Base-by-base conservation (phyloP, 1,284 basidiomycete genomes). In the Fomitopsis pinicola region DNA sequence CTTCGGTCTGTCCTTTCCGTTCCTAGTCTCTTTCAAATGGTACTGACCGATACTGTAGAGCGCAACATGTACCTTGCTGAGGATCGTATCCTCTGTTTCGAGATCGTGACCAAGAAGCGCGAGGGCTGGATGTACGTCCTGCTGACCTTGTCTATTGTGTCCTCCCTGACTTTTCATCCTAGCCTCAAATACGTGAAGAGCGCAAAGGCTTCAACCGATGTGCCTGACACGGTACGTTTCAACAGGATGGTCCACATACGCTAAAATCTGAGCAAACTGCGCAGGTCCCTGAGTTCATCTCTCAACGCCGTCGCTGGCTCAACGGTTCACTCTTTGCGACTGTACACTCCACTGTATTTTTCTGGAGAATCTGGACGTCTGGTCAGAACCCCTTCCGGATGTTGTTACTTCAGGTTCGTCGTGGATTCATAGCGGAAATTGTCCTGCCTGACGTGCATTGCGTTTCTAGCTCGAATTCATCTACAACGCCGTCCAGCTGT, bases 11-110 rank as follows among this genome's bases (percentile, higher is more conserved):
- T 67, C 55, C n/a, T 22, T 28, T 14, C 8, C 40, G 28, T 26
- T 54, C 58, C 28, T 46, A 56, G 55, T 58, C 46, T n/a, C 52
- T 64, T 38, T 46, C 14, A 22, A 19, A 42, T 64, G 57, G 58
- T 38, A 42, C 70, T 48, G 30, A 7, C 6, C 4, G 19, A 5
- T 15, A 71, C 60, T 63, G 26, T 73, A 79, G 85, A 94, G 73
- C 82, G 91, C 42, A 95, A 95, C 78, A 95, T 94, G 91, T 94
- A 94, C 73, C 85, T 94, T 63, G 93, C 93, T 26, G 92, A 92
- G 72, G 95, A 98, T 78, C 92, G 97, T 70, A 98, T 98, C 65
- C 78, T 97, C 50, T 98, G 96, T 76, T 99, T 97, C 76, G 97
- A 98, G 77, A 93, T 99, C 57, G 94, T 98, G 56, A 96, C 95